These are phyloP conservation scores for Liquidambar formosana DNA, from an alignment of 164 flowering plant genomes.

Conservation along the genomic window DNA sequence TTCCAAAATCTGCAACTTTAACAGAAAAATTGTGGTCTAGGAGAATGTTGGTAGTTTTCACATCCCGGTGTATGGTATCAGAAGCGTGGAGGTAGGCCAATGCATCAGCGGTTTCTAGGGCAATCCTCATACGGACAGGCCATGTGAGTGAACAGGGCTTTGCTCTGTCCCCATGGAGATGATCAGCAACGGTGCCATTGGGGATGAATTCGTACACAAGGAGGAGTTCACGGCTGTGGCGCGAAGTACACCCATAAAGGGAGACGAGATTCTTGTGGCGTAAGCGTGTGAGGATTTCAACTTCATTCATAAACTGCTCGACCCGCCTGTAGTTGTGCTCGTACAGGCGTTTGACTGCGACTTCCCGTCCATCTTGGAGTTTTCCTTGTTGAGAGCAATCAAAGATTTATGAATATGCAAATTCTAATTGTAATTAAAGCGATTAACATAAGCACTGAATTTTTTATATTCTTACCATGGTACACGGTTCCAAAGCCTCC, in stretches of 20 bases:
- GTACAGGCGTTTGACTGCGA: slow-evolving; percentile 4
- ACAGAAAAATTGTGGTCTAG: slow-evolving; percentile 9
- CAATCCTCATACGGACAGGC: slow-evolving; percentile 7
- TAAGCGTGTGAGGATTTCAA: slow-evolving; percentile 6
- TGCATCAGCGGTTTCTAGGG: slow-evolving; percentile 8
- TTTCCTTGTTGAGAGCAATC: background rate
- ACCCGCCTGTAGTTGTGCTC: slow-evolving; percentile 1
- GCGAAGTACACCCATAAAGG: slow-evolving; percentile 3
- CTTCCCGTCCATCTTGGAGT: slow-evolving; percentile 6
- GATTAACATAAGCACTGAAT: no score
- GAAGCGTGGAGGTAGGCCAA: slow-evolving; percentile 16
- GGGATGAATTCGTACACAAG: slow-evolving; percentile 4
- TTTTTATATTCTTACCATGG: slow-evolving; percentile 17
- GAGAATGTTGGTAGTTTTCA: background rate
- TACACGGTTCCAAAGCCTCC: slow-evolving; percentile 40
- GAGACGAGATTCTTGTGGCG: slow-evolving; percentile 1
- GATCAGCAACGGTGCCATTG: slow-evolving; percentile 8
- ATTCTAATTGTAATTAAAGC: no score
- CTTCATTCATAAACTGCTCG: background rate
- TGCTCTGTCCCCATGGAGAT: background rate
- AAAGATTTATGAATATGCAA: no score
- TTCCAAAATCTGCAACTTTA: slow-evolving; percentile 14
- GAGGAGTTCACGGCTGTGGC: slow-evolving; percentile 2
- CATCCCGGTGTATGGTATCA: slow-evolving; percentile 13
- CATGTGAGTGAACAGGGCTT: background rate